phyloP scores from a whole-genome alignment of 495 filamentous ascomycete genomes.

The Aspergillus incahuasiensis region DNA sequence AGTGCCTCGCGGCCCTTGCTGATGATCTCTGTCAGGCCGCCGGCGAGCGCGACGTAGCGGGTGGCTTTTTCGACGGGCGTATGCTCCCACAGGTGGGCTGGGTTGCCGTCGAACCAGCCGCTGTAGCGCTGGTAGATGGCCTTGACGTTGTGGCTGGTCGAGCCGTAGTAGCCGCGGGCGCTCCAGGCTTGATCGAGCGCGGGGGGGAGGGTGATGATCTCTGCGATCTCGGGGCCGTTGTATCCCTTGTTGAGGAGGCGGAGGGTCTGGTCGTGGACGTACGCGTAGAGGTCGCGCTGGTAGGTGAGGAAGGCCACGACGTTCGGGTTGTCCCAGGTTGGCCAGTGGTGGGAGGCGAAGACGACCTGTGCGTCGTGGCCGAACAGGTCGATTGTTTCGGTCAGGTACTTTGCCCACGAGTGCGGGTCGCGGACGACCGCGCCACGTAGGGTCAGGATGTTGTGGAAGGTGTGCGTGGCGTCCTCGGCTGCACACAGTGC shows the following conservation, averaged over 20 bases:
- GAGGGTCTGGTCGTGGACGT: slow-evolving; percentile 33
- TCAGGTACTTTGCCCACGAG: slow-evolving; percentile 20
- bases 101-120: slow-evolving; percentile 37
- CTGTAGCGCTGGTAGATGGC: slow-evolving; percentile 37
- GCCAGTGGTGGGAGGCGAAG: slow-evolving; percentile 25
- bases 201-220: slow-evolving; percentile 24
- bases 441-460: slow-evolving; percentile 24
- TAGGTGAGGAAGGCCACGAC: slow-evolving; percentile 16
- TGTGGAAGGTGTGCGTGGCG: slow-evolving; percentile 23
- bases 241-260: slow-evolving; percentile 26
- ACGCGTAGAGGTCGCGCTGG: slow-evolving; percentile 34
- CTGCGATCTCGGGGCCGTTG: slow-evolving; percentile 32
- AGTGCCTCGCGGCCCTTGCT: too few species aligned
- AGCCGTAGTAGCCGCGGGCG: slow-evolving; percentile 33
- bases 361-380: slow-evolving; percentile 16
- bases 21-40: too few species aligned
- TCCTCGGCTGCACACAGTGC: slow-evolving; percentile 23
- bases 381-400: slow-evolving; percentile 20
- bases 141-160: slow-evolving; percentile 36
- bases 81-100: slow-evolving; percentile 34
- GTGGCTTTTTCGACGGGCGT: slow-evolving; percentile 23
- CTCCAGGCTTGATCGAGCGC: slow-evolving; percentile 21
- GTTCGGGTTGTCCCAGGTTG: slow-evolving; percentile 23
- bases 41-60: too few species aligned
- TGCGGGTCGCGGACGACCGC: slow-evolving; percentile 21